phyloP scores from a whole-genome alignment of 495 filamentous ascomycete genomes.

The Astrocystis sublimbata region DNA sequence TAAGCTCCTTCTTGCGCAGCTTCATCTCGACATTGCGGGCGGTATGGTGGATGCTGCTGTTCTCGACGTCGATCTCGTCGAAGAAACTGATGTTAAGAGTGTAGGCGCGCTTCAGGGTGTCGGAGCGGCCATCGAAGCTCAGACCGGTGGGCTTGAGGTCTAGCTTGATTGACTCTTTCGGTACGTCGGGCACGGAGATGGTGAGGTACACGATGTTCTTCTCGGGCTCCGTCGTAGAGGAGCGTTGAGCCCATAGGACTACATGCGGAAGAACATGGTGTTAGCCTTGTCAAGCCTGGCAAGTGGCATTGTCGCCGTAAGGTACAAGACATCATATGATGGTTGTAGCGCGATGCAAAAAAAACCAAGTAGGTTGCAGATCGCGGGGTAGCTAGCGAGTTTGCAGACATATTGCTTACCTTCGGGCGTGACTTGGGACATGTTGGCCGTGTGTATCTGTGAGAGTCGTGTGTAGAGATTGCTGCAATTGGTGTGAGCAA shows the following conservation, averaged over 20 bases:
- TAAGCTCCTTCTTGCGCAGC: conserved; percentile 93
- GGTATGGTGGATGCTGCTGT: conserved; percentile 81
- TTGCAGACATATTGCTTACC: conserved; percentile 21
- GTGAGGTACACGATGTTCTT: conserved; percentile 94
- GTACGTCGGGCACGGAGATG: conserved; percentile 80
- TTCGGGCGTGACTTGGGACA: conserved; percentile 37
- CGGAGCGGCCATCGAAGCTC: conserved; percentile 76
- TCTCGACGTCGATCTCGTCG: conserved; percentile 82
- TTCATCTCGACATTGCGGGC: conserved; percentile 83
- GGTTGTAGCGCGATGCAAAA: no score
- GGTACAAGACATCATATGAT: not conserved
- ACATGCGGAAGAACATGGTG: conserved; percentile 8
- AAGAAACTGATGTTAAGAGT: conserved; percentile 85
- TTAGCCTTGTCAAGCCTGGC: conserved; percentile 21
- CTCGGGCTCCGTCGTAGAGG: conserved; percentile 70
- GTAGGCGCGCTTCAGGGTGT: conserved; percentile 78
- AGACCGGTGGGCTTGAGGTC: conserved; percentile 76
- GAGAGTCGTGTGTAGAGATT: conserved; percentile 5
- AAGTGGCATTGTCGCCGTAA: not conserved
- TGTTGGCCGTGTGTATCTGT: conserved; percentile 17
- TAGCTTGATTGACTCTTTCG: conserved; percentile 66
- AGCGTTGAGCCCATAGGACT: conserved; percentile 99
- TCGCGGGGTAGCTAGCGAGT: conserved; percentile 2
- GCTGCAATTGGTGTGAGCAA: conserved; percentile 9
- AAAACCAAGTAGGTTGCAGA: conserved; percentile 2